These are phyloP conservation scores for Aspergillus glaucus DNA, from an alignment of 2,329 filamentous ascomycete genomes.

Conservation along the genomic window DNA sequence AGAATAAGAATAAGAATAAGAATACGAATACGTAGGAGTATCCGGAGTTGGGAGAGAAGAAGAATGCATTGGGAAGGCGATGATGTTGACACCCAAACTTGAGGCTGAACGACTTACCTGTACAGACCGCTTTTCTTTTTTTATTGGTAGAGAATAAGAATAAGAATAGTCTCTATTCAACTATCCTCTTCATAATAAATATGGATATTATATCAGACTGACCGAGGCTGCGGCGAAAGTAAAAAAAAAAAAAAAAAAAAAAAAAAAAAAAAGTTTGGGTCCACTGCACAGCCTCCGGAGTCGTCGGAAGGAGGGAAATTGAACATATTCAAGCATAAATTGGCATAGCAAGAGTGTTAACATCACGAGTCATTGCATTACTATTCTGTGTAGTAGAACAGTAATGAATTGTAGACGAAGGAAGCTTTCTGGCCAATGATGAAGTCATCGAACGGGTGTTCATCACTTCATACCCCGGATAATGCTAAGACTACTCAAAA, in stretches of 20 bases:
- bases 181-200: neutral
- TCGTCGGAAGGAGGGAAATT: slow-evolving; percentile 4
- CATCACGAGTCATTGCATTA: too few relatives aligned
- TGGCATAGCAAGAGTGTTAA: neutral
- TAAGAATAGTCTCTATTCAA: neutral
- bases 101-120: neutral
- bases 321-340: neutral
- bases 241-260: slow-evolving; percentile 1
- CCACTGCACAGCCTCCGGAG: slow-evolving; percentile 18
- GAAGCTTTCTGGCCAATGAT: too few relatives aligned
- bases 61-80: neutral
- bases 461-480: too few relatives aligned
- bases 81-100: neutral
- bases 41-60: neutral
- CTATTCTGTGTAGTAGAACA: too few relatives aligned
- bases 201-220: neutral
- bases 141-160: neutral
- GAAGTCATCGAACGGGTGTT: too few relatives aligned
- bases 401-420: too few relatives aligned
- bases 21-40: neutral
- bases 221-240: neutral
- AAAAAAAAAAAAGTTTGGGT: slow-evolving; percentile 5
- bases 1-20: neutral
- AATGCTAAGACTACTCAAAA: too few relatives aligned
- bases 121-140: neutral